Evolutionary conservation across 139 green algal genomes (phyloP), one percentile per base, ranked within the genome.

Genomic region (Chlamydomonas sphaeroides): DNA sequence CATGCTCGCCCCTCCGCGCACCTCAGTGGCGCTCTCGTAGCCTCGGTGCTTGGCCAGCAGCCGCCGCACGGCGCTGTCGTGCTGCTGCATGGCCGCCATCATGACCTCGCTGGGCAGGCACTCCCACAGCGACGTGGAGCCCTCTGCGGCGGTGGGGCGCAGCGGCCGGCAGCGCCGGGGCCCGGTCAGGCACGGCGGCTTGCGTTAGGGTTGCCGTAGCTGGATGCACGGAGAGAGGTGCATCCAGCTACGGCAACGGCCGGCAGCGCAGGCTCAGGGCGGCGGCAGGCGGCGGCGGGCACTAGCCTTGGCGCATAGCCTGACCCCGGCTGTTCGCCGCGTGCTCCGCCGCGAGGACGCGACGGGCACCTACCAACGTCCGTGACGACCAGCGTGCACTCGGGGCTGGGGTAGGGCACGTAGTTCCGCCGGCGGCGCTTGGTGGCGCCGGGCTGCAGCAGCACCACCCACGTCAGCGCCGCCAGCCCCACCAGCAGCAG

Each of bases 81-180:
- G 84, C 75, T 57, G 42, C 45, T 71, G 42, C 45, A 88, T 41
- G 14, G 84, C 75, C 30, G 59, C 38, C 48, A 39, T 30, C 84
- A 88, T 88, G 32, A 57, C 67, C 17, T 77, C 84, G 10, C 17
- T n/a, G 32, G 75, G 65, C 26, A 85, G 48, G 30, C 35, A 38
- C 65, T 88, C 84, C 84, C 84, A 88, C 66, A 88, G 77, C n/a
- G 48, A 35, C 33, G 84, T 88, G 76, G 35, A 68, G 62, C 66
- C 67, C 68, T 85, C 53, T 32, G 14, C 17, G 59, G 33, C 51
- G 32, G 70, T 1, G n/a, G 28, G 45, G 45, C 11, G 45, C 11
- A 14, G 45, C 14, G 45, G 45, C 45, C 11, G 45, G 45, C 14
- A 14, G 45, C 45, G 45, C 11, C 10, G 45, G 45, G 45, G 45